phyloP scores from a whole-genome alignment of 805 yeast species.

The Teunomyces panamensis region DNA sequence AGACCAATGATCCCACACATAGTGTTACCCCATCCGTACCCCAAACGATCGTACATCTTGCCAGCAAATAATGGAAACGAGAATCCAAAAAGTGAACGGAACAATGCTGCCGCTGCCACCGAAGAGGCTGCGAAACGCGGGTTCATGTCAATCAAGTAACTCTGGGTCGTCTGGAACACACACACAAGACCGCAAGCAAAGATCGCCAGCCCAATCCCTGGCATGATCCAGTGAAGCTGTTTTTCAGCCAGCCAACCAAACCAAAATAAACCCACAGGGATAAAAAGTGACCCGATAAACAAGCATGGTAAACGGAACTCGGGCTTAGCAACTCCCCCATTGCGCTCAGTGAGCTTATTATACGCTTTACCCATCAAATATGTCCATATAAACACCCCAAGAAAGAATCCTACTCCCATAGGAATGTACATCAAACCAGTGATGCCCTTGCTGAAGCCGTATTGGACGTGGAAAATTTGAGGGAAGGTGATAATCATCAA shows the following conservation, averaged over 20 bases:
- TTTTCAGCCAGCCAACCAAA: slow-evolving; percentile 70
- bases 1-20: slow-evolving; percentile 57
- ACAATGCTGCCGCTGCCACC: slow-evolving; percentile 64
- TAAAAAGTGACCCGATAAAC: slow-evolving; percentile 46
- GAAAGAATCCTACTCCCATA: slow-evolving; percentile 51
- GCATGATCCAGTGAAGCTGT: slow-evolving; percentile 59
- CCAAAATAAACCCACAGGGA: slow-evolving; percentile 63
- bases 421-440: slow-evolving; percentile 60
- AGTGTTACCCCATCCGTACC: slow-evolving; percentile 72
- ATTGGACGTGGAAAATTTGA: slow-evolving; percentile 42
- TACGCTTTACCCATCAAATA: slow-evolving; percentile 41
- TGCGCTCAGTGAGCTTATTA: slow-evolving; percentile 31
- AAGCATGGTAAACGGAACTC: slow-evolving; percentile 58
- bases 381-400: slow-evolving; percentile 52
- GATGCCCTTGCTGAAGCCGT: slow-evolving; percentile 47
- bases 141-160: slow-evolving; percentile 69
- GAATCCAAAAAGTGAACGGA: slow-evolving; percentile 66
- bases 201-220: slow-evolving; percentile 56
- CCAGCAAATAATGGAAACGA: slow-evolving; percentile 65
- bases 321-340: slow-evolving; percentile 57
- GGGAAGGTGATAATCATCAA: slow-evolving; percentile 62
- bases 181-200: slow-evolving; percentile 60
- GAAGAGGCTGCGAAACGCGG: slow-evolving; percentile 68
- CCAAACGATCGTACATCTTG: slow-evolving; percentile 52
- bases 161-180: slow-evolving; percentile 66